These are phyloP conservation scores for Sphagnum tenellum DNA, from an alignment of 225 moss, liverwort and hornwort species.

Conservation along the genomic window DNA sequence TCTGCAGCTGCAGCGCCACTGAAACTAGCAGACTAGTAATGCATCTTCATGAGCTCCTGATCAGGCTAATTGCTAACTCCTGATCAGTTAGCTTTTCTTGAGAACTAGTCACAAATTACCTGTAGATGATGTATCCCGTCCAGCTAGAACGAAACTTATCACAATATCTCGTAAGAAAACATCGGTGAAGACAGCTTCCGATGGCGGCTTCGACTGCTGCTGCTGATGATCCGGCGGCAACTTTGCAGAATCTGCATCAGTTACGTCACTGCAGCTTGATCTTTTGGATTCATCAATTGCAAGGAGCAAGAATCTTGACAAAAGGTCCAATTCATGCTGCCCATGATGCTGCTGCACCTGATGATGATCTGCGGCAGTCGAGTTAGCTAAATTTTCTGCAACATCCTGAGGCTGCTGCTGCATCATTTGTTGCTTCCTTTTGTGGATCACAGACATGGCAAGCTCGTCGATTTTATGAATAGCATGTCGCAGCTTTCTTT, in stretches of 20 bases:
- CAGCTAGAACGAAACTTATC: conserved; percentile 61
- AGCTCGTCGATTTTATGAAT: conserved; percentile 37
- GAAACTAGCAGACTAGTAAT: too few relatives aligned
- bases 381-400: too few relatives aligned
- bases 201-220: too few relatives aligned
- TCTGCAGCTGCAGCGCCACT: too few relatives aligned
- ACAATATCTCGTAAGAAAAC: conserved; percentile 52
- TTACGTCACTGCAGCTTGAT: conserved; percentile 1
- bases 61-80: too few relatives aligned
- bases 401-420: too few relatives aligned
- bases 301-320: conserved; percentile 58
- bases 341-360: conserved; percentile 9
- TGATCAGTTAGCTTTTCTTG: too few relatives aligned
- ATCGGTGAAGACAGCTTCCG: conserved; percentile 18
- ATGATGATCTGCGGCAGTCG: too few relatives aligned
- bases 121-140: conserved; percentile 38
- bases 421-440: conserved; percentile 26
- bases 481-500: conserved; percentile 33
- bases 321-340: conserved; percentile 31
- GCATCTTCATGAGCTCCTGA: too few relatives aligned
- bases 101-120: too few relatives aligned
- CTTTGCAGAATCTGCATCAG: conserved; percentile 14
- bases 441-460: conserved; percentile 41
- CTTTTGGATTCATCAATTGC: too few relatives aligned
- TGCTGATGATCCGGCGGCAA: background rate